Base-by-base conservation (phyloP, 768 basidiomycete genomes). In the Crepidotus variabilis region DNA sequence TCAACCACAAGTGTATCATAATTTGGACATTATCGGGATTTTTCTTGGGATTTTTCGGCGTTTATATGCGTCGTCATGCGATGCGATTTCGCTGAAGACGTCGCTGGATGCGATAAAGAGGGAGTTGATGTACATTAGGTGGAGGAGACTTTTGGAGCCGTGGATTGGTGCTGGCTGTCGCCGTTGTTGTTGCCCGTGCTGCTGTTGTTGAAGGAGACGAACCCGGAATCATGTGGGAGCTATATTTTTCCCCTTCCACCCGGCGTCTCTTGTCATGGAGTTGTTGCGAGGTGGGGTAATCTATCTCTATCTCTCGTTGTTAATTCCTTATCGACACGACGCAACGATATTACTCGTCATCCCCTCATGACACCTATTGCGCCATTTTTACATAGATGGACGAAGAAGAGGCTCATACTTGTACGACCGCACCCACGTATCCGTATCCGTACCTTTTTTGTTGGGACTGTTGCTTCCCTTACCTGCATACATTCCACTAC, bases 191-290 rank as follows among this genome's bases (percentile, higher is more conserved):
- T 43, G 28, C 28, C 28, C 28, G 8, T 28, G 28, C 28, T 28
- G 28, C 28, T 28, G 13, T 14, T 43, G 39, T 20, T 43, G 14
- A 1, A 43, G 20, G 10, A 20, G 34, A 22, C n/a, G 51, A 63
- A 55, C 48, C 51, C 53, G 60, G 56, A n/a, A 47, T 18, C 57
- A 50, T 13, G 23, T 45, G 48, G 59, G 60, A 62, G 63, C 49
- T 61, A 61, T 64, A 57, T 64, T 64, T 64, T 64, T 64, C 61
- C 57, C 58, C 61, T 61, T 60, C 54, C 54, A 47, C 52, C 39
- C 39, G 39, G 39, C 28, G 28, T 28, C 28, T 28, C 28, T 8
- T 28, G 28, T 28, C 28, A 28, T n/a, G 28, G 28, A 28, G 28
- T 28, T 28, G 28, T 28, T 28, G 28, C 3, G 8, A 28, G 28